These are phyloP conservation scores for Rhizophora mangle DNA, from an alignment of 345 rosid genomes.

Conservation along the genomic window DNA sequence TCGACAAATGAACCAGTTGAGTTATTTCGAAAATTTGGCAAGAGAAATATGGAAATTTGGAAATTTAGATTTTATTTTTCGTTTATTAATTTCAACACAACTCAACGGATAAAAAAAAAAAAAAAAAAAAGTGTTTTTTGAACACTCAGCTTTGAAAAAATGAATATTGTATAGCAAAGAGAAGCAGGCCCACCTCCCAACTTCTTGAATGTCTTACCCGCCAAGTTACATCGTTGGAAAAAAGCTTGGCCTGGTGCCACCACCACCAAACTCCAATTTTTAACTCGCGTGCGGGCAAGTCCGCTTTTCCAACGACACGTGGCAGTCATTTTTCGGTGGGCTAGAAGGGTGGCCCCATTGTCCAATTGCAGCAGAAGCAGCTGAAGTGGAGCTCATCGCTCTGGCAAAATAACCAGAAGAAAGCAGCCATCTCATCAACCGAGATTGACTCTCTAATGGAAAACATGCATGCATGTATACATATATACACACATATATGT, in stretches of 20 bases:
- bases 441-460: no score
- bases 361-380: background rate
- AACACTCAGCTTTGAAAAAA: background rate
- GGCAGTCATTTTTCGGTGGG: background rate
- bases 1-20: no score
- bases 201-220: slow-evolving; percentile 28
- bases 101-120: background rate
- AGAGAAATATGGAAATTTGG: no score
- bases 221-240: slow-evolving; percentile 20
- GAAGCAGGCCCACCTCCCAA: slow-evolving; percentile 1
- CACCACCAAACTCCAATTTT: slow-evolving; percentile 2
- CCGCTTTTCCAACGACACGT: slow-evolving; percentile 1
- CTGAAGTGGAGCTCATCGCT: slow-evolving; percentile 1
- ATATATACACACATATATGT: background rate
- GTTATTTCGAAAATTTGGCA: no score
- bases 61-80: no score
- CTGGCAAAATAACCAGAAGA: no score
- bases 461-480: no score
- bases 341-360: background rate
- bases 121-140: no score
- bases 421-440: no score
- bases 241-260: background rate
- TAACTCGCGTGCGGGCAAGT: slow-evolving; percentile 25
- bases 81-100: no score
- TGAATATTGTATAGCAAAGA: background rate